Conservation (phyloP, 495 filamentous ascomycete species). For the Penicillium coprophilum region DNA sequence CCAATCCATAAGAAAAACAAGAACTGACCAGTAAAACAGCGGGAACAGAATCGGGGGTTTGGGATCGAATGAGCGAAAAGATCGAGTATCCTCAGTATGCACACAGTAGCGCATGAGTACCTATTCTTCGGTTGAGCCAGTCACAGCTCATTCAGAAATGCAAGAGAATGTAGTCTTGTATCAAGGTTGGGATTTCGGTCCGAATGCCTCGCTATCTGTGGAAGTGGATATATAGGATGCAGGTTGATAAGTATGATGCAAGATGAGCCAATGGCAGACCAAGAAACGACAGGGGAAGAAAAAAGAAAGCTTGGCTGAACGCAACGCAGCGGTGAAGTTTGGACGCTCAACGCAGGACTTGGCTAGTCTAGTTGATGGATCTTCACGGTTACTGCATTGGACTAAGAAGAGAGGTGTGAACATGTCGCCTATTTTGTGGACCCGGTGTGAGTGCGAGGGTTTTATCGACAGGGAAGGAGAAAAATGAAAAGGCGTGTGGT, state of each 20-base stretch:
- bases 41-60: background rate
- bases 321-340: slow-evolving; percentile 8
- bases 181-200: background rate
- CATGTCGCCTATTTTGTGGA: background rate
- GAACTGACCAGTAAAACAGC: background rate
- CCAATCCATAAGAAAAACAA: background rate
- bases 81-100: background rate
- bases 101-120: too few relatives aligned
- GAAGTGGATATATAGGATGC: background rate
- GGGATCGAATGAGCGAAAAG: background rate
- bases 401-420: background rate
- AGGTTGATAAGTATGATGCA: background rate
- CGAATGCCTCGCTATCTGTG: background rate
- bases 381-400: background rate
- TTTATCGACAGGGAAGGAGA: background rate
- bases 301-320: background rate
- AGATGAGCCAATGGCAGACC: background rate
- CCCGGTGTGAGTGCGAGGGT: too few relatives aligned
- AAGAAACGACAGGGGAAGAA: background rate
- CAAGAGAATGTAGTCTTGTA: background rate
- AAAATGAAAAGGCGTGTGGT: background rate
- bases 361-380: background rate
- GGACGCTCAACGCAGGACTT: background rate
- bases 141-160: too few relatives aligned
- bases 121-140: too few relatives aligned